Conservation (phyloP, 2,329 filamentous ascomycete species). For the Colletotrichum endophyticum region DNA sequence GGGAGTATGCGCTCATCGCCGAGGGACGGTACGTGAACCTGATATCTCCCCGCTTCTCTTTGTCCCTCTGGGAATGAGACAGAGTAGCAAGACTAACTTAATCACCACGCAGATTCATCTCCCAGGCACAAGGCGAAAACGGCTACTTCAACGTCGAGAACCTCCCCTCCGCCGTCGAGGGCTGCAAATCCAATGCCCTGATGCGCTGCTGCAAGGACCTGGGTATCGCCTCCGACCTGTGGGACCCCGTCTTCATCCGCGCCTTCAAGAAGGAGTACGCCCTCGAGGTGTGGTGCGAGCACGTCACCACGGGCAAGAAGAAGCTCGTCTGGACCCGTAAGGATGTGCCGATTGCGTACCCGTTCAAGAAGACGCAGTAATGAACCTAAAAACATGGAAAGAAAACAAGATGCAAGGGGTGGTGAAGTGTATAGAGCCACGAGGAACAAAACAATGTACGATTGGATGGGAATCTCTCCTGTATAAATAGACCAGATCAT, state of each 20-base stretch:
- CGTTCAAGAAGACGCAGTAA: conserved; percentile 48
- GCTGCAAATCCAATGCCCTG: conserved; percentile 95
- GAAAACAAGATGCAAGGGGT: neutral
- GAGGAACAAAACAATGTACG: neutral
- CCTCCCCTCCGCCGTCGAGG: conserved; percentile 93
- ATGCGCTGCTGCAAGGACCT: conserved; percentile 99
- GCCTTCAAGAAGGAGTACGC: conserved; percentile 78
- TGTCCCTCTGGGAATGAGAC: too few species aligned
- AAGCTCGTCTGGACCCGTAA: conserved; percentile 87
- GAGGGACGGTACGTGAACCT: conserved; percentile 75
- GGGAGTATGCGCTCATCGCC: conserved; percentile 91
- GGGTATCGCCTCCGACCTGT: conserved; percentile 91
- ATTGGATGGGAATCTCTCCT: neutral
- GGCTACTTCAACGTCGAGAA: conserved; percentile 89
- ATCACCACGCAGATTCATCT: conserved; percentile 72
- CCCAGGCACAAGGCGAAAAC: conserved; percentile 92
- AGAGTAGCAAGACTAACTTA: neutral
- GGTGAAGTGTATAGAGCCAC: neutral
- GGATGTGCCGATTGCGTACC: conserved; percentile 74
- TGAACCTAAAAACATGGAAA: neutral
- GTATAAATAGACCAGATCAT: neutral
- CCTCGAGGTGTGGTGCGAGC: conserved; percentile 89
- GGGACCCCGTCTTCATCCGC: conserved; percentile 92
- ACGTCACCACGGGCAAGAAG: conserved; percentile 85
- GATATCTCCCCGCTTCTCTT: neutral